Evolutionary conservation across 768 basidiomycete species (phyloP), one percentile per base, ranked within the genome.

Genomic region (Galerina sulciceps): DNA sequence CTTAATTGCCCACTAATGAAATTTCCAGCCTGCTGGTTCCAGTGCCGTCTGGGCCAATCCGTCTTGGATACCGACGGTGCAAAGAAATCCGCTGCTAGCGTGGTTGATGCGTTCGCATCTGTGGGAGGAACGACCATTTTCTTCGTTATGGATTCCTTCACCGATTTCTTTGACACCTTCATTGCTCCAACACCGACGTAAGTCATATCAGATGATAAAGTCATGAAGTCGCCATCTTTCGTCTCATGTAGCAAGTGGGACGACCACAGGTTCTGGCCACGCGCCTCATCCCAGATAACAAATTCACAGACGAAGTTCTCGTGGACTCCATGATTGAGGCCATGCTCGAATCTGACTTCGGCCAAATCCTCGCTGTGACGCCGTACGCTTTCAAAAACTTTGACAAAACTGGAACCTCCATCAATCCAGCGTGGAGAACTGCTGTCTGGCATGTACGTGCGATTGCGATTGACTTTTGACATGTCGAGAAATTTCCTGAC

Each of bases 331-430:
- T 67, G 52, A 58, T 49, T 8, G 55, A 63, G 10, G 61, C 45
- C 8, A 62, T 67, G 57, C 55, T 67, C n/a, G 59, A 55, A 17
- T 63, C 66, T 10, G 66, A 67, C 41, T 67, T 67, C 37, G 35
- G 57, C 13, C 66, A 67, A 23, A 67, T 67, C 20, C 55, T 65
- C 11, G 53, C 57, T 3, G 63, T 67, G n/a, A 43, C 63, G 1
- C 66, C 66, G 1, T 65, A 50, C 22, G 52, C 51, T 1, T 66
- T 60, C 56, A 61, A 66, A 22, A 49, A 50, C n/a, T 62, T 59
- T 41, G 63, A 65, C 15, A 50, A 60, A 15, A 43, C 52, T 11
- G 66, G 59, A 10, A 67, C 66, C 1, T 61, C 66, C 0, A 57
- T 67, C 22, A 56, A 65, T 36, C 66, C 66, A 1, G 58, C 41